phyloP scores from a whole-genome alignment of 2,329 filamentous ascomycete genomes.

The Epichloe brachyelytri region DNA sequence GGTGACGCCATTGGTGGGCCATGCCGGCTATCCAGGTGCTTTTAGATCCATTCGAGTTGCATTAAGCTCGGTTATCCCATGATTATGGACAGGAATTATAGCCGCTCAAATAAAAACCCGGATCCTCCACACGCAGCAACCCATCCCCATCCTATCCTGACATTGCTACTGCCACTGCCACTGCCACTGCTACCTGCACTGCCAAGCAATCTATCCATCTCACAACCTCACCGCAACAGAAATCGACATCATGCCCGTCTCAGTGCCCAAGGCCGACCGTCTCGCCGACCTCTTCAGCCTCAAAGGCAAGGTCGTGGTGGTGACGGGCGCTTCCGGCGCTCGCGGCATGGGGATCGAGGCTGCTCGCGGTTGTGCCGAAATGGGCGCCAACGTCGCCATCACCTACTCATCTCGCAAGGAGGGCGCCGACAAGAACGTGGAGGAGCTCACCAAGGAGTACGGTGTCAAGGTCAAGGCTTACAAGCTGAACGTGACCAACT shows the following conservation, averaged over 20 bases:
- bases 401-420: constrained; percentile 61
- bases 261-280: constrained; percentile 41
- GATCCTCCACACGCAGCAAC: too few relatives aligned
- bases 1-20: constrained; percentile 6
- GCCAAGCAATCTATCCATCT: neutral
- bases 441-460: constrained; percentile 50
- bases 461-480: constrained; percentile 54
- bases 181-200: neutral
- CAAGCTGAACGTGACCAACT: constrained; percentile 44
- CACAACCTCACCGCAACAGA: neutral
- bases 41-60: neutral
- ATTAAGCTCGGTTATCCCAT: neutral
- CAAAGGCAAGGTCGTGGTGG: constrained; percentile 59
- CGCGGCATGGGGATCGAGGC: constrained; percentile 59
- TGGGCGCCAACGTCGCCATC: constrained; percentile 57
- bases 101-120: too few relatives aligned
- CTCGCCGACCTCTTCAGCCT: constrained; percentile 58
- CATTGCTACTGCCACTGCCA: neutral
- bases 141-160: too few relatives aligned
- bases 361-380: constrained; percentile 56
- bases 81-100: too few relatives aligned
- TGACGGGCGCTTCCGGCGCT: constrained; percentile 57
- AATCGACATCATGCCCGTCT: constrained; percentile 36
- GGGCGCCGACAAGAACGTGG: constrained; percentile 52
- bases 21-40: constrained; percentile 2